Evolutionary conservation across 2,329 filamentous ascomycete species (phyloP).

Genomic region (Colletotrichum euphorbiae): DNA sequence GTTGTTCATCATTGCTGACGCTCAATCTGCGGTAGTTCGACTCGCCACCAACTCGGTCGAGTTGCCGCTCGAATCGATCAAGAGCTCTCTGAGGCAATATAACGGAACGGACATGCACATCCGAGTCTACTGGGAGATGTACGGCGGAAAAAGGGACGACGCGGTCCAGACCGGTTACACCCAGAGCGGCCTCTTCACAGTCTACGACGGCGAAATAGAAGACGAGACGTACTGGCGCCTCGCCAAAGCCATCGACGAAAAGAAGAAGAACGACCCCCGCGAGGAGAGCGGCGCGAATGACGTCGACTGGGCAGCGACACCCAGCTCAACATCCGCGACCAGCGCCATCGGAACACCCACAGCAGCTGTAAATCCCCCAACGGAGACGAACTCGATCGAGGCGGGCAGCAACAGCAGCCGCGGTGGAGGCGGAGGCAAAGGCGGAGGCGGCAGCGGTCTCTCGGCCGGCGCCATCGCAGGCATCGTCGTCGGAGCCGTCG

Average conservation of each 20-base stretch:
- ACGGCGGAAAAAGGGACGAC: too few relatives aligned
- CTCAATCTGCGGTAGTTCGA: too few relatives aligned
- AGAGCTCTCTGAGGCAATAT: too few relatives aligned
- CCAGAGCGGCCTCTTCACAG: slow-evolving; percentile 20
- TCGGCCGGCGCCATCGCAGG: slow-evolving; percentile 59
- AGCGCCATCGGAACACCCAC: background rate
- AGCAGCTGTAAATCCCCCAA: background rate
- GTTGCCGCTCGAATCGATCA: too few relatives aligned
- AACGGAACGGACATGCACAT: too few relatives aligned
- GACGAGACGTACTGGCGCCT: too few relatives aligned
- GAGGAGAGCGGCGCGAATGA: background rate
- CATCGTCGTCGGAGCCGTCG: slow-evolving; percentile 57
- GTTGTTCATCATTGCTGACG: too few relatives aligned
- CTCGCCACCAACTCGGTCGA: too few relatives aligned
- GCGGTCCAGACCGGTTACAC: slow-evolving; percentile 1
- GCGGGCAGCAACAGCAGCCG: background rate
- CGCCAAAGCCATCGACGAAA: too few relatives aligned
- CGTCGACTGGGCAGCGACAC: background rate
- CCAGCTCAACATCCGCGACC: background rate
- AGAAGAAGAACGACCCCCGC: background rate
- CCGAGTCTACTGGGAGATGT: slow-evolving; percentile 2
- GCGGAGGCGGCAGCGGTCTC: slow-evolving; percentile 45
- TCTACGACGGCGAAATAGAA: background rate
- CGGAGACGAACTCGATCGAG: background rate
- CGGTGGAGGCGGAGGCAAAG: slow-evolving; percentile 7